phyloP scores from a whole-genome alignment of 345 rosid genomes.

The Schrenkiella parvula region DNA sequence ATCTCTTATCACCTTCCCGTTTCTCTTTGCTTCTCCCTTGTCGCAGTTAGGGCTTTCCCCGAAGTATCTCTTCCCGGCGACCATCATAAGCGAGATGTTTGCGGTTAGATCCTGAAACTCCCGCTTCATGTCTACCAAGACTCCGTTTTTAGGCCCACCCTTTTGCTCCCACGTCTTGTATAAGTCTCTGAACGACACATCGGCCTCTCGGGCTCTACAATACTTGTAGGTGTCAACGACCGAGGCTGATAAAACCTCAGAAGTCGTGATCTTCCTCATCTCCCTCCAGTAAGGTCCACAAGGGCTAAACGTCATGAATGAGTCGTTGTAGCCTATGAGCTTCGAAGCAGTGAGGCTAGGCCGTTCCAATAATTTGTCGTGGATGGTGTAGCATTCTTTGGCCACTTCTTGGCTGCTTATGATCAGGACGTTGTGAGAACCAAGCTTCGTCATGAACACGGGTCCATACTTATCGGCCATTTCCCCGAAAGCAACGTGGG shows the following conservation, averaged over 20 bases:
- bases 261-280: constrained; percentile 32
- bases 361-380: constrained; percentile 32
- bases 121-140: constrained; percentile 30
- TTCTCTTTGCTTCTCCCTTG: constrained; percentile 11
- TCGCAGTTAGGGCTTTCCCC: constrained; percentile 8
- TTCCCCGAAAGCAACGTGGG: constrained; percentile 29
- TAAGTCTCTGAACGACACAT: constrained; percentile 8
- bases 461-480: constrained; percentile 42
- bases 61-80: constrained; percentile 36
- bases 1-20: constrained; percentile 11
- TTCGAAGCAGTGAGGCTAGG: constrained; percentile 16
- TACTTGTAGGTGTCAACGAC: constrained; percentile 30
- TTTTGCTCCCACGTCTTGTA: constrained; percentile 13
- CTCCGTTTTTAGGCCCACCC: neutral
- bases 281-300: constrained; percentile 42
- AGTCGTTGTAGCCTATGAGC: constrained; percentile 33
- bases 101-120: constrained; percentile 33
- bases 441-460: constrained; percentile 33
- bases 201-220: constrained; percentile 27
- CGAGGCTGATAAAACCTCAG: constrained; percentile 32
- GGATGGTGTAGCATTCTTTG: constrained; percentile 34
- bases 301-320: constrained; percentile 36
- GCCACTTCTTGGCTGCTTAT: constrained; percentile 35
- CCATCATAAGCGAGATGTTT: constrained; percentile 37
- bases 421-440: constrained; percentile 28